These are phyloP conservation scores for Ambispora gerdemannii DNA, from an alignment of 192 early-diverging fungal genomes.

Conservation along the genomic window DNA sequence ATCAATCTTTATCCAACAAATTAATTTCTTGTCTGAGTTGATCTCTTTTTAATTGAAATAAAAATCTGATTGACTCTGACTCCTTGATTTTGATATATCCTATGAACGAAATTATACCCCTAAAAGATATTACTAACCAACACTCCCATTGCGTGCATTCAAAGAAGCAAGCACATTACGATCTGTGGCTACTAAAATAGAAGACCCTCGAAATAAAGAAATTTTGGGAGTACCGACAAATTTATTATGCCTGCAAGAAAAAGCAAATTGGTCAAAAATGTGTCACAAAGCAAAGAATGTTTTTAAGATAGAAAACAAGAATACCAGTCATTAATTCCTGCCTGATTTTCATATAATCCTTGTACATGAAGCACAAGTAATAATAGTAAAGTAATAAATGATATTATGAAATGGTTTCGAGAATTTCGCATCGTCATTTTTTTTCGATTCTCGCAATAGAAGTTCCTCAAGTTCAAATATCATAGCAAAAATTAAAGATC, in stretches of 20 bases:
- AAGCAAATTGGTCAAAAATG: not conserved
- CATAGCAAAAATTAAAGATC: too few relatives aligned
- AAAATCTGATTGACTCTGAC: not conserved
- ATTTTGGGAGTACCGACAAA: constrained; percentile 49
- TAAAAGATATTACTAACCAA: constrained; percentile 48
- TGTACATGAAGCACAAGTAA: not conserved
- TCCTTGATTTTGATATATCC: not conserved
- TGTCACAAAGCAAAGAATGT: not conserved
- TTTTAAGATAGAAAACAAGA: not conserved
- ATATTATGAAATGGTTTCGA: not conserved
- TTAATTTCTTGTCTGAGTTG: too few relatives aligned
- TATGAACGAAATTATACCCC: not conserved
- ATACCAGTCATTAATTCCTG: constrained; percentile 54
- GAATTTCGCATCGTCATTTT: too few relatives aligned
- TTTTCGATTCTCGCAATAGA: too few relatives aligned
- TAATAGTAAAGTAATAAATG: not conserved
- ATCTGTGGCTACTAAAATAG: constrained; percentile 61
- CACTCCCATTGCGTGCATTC: constrained; percentile 60
- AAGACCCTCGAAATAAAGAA: constrained; percentile 35
- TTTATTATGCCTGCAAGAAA: constrained; percentile 47
- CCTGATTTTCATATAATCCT: constrained; percentile 41
- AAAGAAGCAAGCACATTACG: constrained; percentile 74
- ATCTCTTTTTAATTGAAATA: not conserved
- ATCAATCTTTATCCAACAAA: too few relatives aligned
- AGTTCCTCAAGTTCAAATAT: too few relatives aligned